phyloP scores from a whole-genome alignment of 106 monocot genomes.

The Gastrodia elata region DNA sequence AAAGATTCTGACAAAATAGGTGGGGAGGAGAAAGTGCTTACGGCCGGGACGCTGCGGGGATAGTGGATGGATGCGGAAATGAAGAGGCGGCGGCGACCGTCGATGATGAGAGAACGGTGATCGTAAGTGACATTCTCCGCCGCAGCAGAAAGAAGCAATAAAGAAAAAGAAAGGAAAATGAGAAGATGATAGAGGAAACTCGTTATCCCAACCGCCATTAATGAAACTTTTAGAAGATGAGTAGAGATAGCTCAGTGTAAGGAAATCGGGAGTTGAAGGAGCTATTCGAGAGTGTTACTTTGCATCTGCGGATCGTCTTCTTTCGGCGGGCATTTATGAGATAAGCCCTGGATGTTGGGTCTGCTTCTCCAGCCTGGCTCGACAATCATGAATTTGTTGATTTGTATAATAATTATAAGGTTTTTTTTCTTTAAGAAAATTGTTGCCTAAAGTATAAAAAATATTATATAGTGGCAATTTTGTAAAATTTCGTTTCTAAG shows the following conservation, averaged over 20 bases:
- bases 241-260: neutral
- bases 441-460: too few relatives aligned
- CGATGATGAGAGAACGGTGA: slow-evolving; percentile 81
- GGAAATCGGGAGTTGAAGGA: neutral
- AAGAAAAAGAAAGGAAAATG: slow-evolving; percentile 7
- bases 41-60: slow-evolving; percentile 93
- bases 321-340: neutral
- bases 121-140: slow-evolving; percentile 78
- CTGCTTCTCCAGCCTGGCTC: too few relatives aligned
- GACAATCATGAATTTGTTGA: too few relatives aligned
- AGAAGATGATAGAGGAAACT: neutral
- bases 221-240: neutral
- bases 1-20: too few relatives aligned
- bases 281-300: too few relatives aligned
- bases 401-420: too few relatives aligned
- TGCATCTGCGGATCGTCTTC: neutral
- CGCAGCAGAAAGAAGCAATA: slow-evolving; percentile 4
- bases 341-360: too few relatives aligned
- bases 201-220: neutral
- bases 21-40: slow-evolving; percentile 7
- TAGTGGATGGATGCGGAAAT: slow-evolving; percentile 97
- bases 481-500: too few relatives aligned
- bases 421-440: too few relatives aligned
- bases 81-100: slow-evolving; percentile 67
- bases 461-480: too few relatives aligned